Base-by-base conservation (phyloP, 148 eudicot species). In the Rheum nobile region DNA sequence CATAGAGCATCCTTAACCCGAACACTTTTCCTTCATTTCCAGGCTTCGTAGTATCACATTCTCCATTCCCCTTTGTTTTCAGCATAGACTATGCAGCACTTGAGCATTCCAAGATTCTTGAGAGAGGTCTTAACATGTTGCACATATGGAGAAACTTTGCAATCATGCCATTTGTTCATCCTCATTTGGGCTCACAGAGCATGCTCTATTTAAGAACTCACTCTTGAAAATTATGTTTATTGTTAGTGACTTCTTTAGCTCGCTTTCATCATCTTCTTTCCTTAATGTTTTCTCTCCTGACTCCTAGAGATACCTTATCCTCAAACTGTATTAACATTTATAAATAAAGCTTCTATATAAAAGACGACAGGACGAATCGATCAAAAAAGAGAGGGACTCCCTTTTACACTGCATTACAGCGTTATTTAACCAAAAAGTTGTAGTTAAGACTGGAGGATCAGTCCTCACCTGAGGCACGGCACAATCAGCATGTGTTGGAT, bases 401-500 rank as follows among this genome's bases (percentile, higher is more conserved):
- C 69, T 16, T 35, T 63, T 63, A 16, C 0, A 63, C 38, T 29
- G 21, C 34, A 54, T 24, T 57, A 24, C 67, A 63, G 69, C 12
- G n/a, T 16, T 16, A 24, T 65, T 65, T 6, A 16, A 65, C 39
- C 38, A 34, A 65, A 38, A 31, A 16, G 32, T 65, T 41, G 38
- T 31, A 65, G 10, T 32, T 17, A 22, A 65, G 41, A 65, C 1
- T 14, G 14, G 37, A 16, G 22, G 38, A 65, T 65, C 22, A 65
- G 21, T 78, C 73, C 48, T 68, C 72, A 95, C 98, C 93, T 95
- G 98, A 47, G 97, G 92, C 50, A 84, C 97, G 67, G 97, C 88
- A 85, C 98, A 95, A 80, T 95, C 97, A 76, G 98, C 96, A 83
- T 86, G 89, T 72, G 77, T 72, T 76, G 96, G 96, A 85, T 91